A percentile compares a stretch with the other conserved stretches of the same genome.
These are phyloP conservation scores for Corymbia citriodora DNA, from an alignment of 441 rosid genomes.

Conservation along the genomic window DNA sequence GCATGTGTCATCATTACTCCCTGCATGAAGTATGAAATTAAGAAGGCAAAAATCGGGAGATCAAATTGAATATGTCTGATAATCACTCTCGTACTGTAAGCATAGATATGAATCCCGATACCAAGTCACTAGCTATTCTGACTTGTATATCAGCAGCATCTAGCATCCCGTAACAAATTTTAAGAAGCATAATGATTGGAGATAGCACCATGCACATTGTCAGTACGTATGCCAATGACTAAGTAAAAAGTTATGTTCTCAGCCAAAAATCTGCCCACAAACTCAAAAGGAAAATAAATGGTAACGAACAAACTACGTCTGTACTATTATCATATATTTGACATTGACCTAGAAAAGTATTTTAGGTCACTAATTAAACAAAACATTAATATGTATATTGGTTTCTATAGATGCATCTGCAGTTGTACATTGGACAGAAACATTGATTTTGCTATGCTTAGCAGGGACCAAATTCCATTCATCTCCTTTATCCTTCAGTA, in stretches of 20 bases:
- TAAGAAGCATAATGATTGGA: background rate
- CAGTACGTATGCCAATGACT: background rate
- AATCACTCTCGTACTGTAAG: background rate
- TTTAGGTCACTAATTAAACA: background rate
- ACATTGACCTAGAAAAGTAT: background rate
- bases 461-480: background rate
- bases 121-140: background rate
- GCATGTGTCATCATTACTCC: constrained; percentile 99
- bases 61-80: background rate
- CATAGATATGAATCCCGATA: background rate
- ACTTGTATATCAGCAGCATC: background rate
- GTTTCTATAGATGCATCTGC: background rate
- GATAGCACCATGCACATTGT: background rate
- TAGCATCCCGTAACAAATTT: background rate
- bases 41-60: background rate
- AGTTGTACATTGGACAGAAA: background rate
- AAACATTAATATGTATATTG: background rate
- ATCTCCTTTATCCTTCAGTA: background rate
- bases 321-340: background rate
- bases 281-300: background rate
- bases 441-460: background rate
- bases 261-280: background rate
- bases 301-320: background rate
- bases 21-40: constrained; percentile 33
- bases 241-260: background rate